These are phyloP conservation scores for Myxozyma vanderwaltii DNA, from an alignment of 805 yeast species.

Conservation along the genomic window DNA sequence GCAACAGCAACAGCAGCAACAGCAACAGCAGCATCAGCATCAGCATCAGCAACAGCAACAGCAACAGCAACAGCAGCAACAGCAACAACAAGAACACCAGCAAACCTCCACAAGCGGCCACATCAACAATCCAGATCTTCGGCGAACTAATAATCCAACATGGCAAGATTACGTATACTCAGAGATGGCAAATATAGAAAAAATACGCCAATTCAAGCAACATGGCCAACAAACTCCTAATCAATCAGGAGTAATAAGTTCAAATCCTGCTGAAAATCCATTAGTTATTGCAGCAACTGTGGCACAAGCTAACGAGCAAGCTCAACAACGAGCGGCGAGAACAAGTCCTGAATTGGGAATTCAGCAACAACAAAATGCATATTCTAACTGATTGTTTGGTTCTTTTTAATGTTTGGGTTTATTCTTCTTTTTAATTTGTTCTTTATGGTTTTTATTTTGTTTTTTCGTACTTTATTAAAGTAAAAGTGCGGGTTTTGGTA, in stretches of 20 bases:
- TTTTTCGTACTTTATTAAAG: no score
- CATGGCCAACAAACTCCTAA: not conserved
- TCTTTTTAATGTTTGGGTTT: no score
- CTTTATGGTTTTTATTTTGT: no score
- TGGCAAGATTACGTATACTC: constrained; percentile 30
- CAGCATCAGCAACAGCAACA: constrained; percentile 1
- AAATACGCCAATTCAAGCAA: not conserved
- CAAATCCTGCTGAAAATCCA: constrained; percentile 2
- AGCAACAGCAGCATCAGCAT: not conserved
- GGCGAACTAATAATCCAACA: no score
- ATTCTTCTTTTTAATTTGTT: no score
- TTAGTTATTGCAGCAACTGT: constrained; percentile 1
- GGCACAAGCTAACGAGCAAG: constrained; percentile 8
- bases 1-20: constrained; percentile 4
- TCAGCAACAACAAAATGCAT: not conserved
- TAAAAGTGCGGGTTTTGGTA: no score
- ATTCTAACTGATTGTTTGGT: not conserved
- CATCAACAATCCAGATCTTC: not conserved
- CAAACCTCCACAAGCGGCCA: no score
- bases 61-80: not conserved
- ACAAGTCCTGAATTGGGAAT: not conserved
- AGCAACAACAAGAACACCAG: no score
- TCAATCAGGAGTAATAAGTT: not conserved
- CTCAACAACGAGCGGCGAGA: not conserved
- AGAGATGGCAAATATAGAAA: constrained; percentile 22